These are phyloP conservation scores for Mimosa pudica DNA, from an alignment of 306 rosid species.

Conservation along the genomic window DNA sequence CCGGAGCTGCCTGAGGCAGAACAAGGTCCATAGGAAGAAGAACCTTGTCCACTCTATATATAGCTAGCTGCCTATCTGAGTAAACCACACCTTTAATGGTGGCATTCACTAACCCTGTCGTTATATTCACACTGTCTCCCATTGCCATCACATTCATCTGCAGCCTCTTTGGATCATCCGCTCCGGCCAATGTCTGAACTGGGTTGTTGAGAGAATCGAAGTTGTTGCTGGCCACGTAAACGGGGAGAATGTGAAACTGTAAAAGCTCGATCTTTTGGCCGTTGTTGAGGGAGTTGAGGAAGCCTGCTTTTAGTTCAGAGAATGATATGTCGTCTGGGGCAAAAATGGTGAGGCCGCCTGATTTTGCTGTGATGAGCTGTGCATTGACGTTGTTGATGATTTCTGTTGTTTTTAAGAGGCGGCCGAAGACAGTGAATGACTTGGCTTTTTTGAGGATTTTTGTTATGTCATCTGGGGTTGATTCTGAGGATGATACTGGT, in stretches of 20 bases:
- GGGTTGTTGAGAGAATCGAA: slow-evolving; percentile 46
- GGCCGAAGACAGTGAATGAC: slow-evolving; percentile 27
- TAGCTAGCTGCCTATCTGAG: slow-evolving; percentile 53
- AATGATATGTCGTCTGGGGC: slow-evolving; percentile 42
- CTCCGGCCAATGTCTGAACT: slow-evolving; percentile 44
- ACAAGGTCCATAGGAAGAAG: slow-evolving; percentile 58
- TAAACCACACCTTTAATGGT: slow-evolving; percentile 49
- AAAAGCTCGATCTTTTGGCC: slow-evolving; percentile 41
- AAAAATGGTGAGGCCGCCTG: slow-evolving; percentile 32
- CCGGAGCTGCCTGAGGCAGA: slow-evolving; percentile 34
- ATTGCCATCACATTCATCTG: slow-evolving; percentile 50
- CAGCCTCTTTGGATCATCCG: slow-evolving; percentile 31
- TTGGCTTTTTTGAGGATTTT: slow-evolving; percentile 44
- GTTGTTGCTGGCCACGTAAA: slow-evolving; percentile 34
- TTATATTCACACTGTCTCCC: slow-evolving; percentile 52
- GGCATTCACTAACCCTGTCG: slow-evolving; percentile 63
- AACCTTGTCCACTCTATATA: slow-evolving; percentile 58
- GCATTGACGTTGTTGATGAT: slow-evolving; percentile 40
- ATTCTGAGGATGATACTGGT: slow-evolving; percentile 37
- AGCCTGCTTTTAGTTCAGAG: slow-evolving; percentile 42
- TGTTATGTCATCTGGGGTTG: slow-evolving; percentile 38
- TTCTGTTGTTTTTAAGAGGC: slow-evolving; percentile 39
- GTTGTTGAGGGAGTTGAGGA: slow-evolving; percentile 36
- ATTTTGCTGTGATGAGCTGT: slow-evolving; percentile 33
- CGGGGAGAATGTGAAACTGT: slow-evolving; percentile 45